Base-by-base conservation (phyloP, 768 basidiomycete species). In the Auriculariales sp. region DNA sequence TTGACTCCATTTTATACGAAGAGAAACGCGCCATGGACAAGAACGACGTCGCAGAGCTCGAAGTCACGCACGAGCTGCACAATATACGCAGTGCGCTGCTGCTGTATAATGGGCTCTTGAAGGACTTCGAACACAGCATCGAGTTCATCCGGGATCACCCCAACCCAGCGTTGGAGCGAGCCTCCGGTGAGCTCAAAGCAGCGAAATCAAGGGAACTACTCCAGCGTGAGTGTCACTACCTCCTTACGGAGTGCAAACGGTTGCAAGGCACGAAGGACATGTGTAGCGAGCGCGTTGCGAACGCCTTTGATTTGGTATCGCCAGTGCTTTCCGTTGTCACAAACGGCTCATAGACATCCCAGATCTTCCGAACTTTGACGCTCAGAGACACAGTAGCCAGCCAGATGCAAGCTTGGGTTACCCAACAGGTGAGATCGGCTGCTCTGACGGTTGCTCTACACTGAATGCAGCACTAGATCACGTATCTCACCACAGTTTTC, bases 221-320 rank as follows among this genome's bases (percentile, higher is more conserved):
- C 14, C 11, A 46, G 32, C 49, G 49, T 12, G 52, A 53, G 32
- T 53, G 52, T 32, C 27, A 47, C 3, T 46, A 53, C 17, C 31
- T 53, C 17, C 28, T 46, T 7, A 22, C 34, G 2, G 30, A 53
- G 34, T 46, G 49, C 7, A 28, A 45, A 2, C 49, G 49, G 28
- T 44, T 53, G 7, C 27, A 33, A 22, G n/a, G 29, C 39, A 53
- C 42, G 22, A 49, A 45, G 46, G 49, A 36, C 6, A 50, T 49
- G 36, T 47, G 45, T 33, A 42, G 50, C 27, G 12, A 49, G 49
- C 35, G 52, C 15, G 36, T 53, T 5, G 17, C 30, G 27, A 53
- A 53, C 29, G 45, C 46, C 39, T 46, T 53, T 29, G 25, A 53
- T 28, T 33, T 53, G 4, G 52, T 53, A 7, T 52, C 2, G 1